Base-by-base conservation (phyloP, 768 basidiomycete species). In the Trametes sanguinea region DNA sequence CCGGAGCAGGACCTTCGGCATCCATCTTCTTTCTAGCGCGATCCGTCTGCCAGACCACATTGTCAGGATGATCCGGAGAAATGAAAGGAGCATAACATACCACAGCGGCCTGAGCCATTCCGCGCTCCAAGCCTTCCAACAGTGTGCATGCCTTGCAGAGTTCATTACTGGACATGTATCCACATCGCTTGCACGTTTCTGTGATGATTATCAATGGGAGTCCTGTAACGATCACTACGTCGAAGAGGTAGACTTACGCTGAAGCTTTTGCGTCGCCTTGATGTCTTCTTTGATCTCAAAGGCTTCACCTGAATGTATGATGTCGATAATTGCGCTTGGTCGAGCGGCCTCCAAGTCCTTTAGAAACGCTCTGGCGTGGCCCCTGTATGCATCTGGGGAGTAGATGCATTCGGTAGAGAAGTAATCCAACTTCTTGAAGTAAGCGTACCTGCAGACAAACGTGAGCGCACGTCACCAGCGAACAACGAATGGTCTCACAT, bases 331-430 rank as follows among this genome's bases (percentile, higher is more conserved):
- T 0, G 93, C 93, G 69, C 90, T 94, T 0, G 97, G 95, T 11
- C 97, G 83, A 22, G 95, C 89, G 0, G 90, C 92, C 77, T 99
- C 97, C 13, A 98, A 81, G 65, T 97, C 94, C 75, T 99, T 99
- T 42, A 99, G 83, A 68, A 98, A 96, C 0, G 85, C 86, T 51
- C 97, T 84, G 1, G 97, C 95, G 72, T 98, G 95, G 0, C 97
- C 97, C 7, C 97, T 90, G 73, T 99, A 99, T 4, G 97, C 97
- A 72, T 98, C 97, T 8, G 97, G 96, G 4, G 95, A 95, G 74
- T 99, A 99, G 67, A 98, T 98, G 74, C 97, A 99, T 72, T 99
- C 97, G 7, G 96, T 99, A 2, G 95, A 98, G 76, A 97, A 98
- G 75, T 99, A 99, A 71, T 98, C 95, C 22, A 99, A 81, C 75